These are phyloP conservation scores for Septoria petroselini DNA, from an alignment of 2,329 filamentous ascomycete species.

Conservation along the genomic window DNA sequence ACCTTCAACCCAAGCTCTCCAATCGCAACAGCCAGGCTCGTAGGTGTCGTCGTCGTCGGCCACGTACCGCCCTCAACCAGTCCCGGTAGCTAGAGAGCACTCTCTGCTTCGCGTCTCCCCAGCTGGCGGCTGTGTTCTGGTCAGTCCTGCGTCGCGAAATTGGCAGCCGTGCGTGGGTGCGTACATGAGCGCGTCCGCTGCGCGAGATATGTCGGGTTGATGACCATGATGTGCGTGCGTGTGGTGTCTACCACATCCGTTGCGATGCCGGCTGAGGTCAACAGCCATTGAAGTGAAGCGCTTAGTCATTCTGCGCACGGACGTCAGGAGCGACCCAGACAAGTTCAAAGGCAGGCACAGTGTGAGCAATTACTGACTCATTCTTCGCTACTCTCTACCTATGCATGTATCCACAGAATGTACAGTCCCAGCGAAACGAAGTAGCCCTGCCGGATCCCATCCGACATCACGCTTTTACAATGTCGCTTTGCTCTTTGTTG, in stretches of 20 bases:
- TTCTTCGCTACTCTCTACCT: background rate
- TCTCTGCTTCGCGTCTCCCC: constrained; percentile 80
- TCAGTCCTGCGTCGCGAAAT: constrained; percentile 14
- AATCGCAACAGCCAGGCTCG: no score
- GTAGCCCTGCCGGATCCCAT: no score
- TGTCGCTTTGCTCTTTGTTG: background rate
- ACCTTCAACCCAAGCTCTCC: no score
- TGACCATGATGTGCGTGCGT: constrained; percentile 49
- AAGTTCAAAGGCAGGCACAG: background rate
- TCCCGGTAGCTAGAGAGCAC: constrained; percentile 87
- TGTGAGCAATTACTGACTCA: background rate
- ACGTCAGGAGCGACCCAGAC: background rate
- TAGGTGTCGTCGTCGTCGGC: no score
- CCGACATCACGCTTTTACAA: background rate
- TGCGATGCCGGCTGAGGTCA: background rate
- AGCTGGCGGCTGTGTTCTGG: constrained; percentile 69
- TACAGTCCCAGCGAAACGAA: constrained; percentile 1
- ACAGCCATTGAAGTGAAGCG: background rate
- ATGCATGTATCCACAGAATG: constrained; percentile 10
- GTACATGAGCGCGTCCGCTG: constrained; percentile 54
- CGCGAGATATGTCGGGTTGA: constrained; percentile 88
- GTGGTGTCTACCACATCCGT: background rate
- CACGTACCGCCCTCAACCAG: constrained; percentile 89
- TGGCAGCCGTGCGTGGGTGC: constrained; percentile 15
- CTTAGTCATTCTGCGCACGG: background rate